Percentiles rank a stretch among this genome's conserved stretches.
Evolutionary conservation across 2,329 filamentous ascomycete genomes (phyloP).

Genomic region (Curvularia lunata): DNA sequence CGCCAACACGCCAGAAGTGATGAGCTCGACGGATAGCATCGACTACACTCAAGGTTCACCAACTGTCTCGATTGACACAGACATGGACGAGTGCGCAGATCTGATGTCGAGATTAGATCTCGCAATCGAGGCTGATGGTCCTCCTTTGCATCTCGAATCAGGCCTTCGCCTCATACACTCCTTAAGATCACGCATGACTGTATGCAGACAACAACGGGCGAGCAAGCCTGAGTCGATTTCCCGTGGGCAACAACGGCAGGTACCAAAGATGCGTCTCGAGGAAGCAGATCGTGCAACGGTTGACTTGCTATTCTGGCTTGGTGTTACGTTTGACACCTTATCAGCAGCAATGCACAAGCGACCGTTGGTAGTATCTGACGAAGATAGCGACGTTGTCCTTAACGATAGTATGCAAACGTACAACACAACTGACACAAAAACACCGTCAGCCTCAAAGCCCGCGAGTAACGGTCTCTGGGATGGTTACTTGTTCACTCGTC

Average conservation of each 20-base stretch:
- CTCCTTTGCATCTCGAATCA: constrained; percentile 50
- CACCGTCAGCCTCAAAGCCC: constrained; percentile 1
- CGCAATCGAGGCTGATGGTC: constrained; percentile 45
- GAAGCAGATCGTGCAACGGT: constrained; percentile 56
- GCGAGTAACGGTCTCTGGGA: constrained; percentile 46
- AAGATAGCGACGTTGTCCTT: constrained; percentile 52
- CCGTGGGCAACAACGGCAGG: constrained; percentile 21
- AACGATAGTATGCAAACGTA: constrained; percentile 19
- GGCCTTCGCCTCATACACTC: constrained; percentile 52
- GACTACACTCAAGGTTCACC: neutral
- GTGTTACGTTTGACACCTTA: constrained; percentile 65
- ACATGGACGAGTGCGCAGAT: constrained; percentile 36
- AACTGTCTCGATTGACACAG: constrained; percentile 17
- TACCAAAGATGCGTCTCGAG: constrained; percentile 32
- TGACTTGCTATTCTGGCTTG: constrained; percentile 63
- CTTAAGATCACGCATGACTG: constrained; percentile 38
- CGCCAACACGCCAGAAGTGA: neutral
- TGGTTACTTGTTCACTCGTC: constrained; percentile 46
- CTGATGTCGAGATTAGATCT: constrained; percentile 41
- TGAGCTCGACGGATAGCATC: neutral
- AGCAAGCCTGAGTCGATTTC: constrained; percentile 16
- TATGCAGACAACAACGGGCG: constrained; percentile 23
- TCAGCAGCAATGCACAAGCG: constrained; percentile 61
- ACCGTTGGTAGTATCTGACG: constrained; percentile 54
- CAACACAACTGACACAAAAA: neutral